Conservation (phyloP, 768 basidiomycete species). For the Galerina marginata region DNA sequence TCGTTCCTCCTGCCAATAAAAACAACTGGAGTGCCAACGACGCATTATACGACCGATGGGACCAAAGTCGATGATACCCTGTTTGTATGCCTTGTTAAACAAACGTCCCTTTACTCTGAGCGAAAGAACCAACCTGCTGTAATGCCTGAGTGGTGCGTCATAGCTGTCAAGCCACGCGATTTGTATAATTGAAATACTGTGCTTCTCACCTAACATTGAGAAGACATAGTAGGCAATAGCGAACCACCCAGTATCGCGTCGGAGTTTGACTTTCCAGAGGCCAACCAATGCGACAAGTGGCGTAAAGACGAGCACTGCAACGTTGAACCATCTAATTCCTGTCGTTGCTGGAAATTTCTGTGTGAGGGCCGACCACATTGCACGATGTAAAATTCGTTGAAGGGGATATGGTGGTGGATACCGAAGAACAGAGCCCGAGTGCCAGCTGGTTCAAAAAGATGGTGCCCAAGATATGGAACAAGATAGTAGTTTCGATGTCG, state of each 20-base stretch:
- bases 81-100: conserved; percentile 8
- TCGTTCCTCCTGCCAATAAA: conserved; percentile 75
- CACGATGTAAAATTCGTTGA: neutral
- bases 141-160: conserved; percentile 40
- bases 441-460: conserved; percentile 2
- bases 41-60: conserved; percentile 84
- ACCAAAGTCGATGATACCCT: conserved; percentile 88
- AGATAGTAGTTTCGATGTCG: conserved; percentile 14
- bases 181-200: conserved; percentile 9
- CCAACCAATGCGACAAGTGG: conserved; percentile 79
- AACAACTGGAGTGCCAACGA: conserved; percentile 71
- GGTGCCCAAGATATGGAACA: conserved; percentile 7
- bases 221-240: conserved; percentile 77
- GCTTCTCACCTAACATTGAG: conserved; percentile 77
- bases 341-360: conserved; percentile 52
- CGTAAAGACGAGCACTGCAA: conserved; percentile 69
- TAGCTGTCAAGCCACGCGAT: conserved; percentile 17
- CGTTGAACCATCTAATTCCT: conserved; percentile 79
- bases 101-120: conserved; percentile 1
- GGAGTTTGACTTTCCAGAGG: conserved; percentile 49
- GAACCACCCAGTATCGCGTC: conserved; percentile 63
- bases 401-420: conserved; percentile 5
- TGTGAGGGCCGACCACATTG: conserved; percentile 24
- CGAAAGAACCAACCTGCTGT: conserved; percentile 46
- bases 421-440: neutral